Percentiles rank a stretch among this genome's conserved stretches.
Evolutionary conservation across 306 rosid species (phyloP).

Genomic region (Sechiopsis laciniata): DNA sequence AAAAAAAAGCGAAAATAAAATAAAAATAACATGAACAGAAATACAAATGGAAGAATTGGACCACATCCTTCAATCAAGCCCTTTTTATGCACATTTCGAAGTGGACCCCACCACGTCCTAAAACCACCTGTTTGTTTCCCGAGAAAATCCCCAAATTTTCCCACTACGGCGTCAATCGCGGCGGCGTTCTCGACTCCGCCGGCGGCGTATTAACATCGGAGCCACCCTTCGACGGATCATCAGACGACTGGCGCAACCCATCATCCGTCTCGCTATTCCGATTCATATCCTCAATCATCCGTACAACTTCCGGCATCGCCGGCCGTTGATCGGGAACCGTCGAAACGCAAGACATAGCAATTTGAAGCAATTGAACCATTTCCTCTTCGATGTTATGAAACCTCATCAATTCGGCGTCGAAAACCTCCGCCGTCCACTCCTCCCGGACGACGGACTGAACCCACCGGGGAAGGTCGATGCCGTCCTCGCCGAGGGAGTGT

Average conservation of each 20-base stretch:
- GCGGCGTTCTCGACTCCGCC: constrained; percentile 60
- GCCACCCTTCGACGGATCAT: constrained; percentile 75
- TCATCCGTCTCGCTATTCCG: constrained; percentile 70
- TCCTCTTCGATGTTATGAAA: constrained; percentile 86
- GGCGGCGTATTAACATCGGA: constrained; percentile 89
- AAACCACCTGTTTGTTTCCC: background rate
- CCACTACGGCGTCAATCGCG: constrained; percentile 55
- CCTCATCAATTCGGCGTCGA: constrained; percentile 86
- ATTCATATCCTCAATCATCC: constrained; percentile 86
- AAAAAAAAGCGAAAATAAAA: background rate
- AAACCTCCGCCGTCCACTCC: constrained; percentile 98
- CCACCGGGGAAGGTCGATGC: constrained; percentile 91
- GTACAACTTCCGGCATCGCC: constrained; percentile 64
- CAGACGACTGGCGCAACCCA: constrained; percentile 81
- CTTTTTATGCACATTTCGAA: constrained; percentile 14
- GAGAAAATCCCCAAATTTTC: background rate
- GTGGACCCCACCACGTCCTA: background rate
- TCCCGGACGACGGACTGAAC: constrained; percentile 94
- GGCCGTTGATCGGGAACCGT: constrained; percentile 89
- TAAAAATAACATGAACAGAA: background rate
- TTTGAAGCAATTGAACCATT: constrained; percentile 90
- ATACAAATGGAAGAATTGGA: constrained; percentile 9
- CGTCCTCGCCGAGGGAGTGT: constrained; percentile 87
- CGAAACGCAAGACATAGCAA: constrained; percentile 93
- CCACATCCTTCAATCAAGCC: background rate